phyloP scores from a whole-genome alignment of 495 filamentous ascomycete genomes.

The Hypoxylon intermedium region DNA sequence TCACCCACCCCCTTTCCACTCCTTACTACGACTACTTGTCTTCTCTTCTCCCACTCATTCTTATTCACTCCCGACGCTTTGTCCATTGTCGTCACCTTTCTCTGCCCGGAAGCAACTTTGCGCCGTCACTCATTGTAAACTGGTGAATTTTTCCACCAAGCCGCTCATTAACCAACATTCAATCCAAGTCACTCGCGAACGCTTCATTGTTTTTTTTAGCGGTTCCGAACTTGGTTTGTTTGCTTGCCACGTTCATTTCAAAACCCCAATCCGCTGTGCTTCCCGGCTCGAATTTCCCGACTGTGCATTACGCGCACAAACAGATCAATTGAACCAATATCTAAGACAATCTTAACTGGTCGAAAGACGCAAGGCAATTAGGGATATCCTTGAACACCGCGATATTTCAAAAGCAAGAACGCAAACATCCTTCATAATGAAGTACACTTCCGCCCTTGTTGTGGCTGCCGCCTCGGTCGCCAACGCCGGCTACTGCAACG shows the following conservation, averaged over 20 bases:
- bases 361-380: conserved; percentile 14
- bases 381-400: conserved; percentile 11
- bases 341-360: conserved; percentile 19
- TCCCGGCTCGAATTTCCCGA: conserved; percentile 12
- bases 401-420: background rate
- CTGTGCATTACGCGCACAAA: conserved; percentile 12
- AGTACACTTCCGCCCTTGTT: conserved; percentile 35
- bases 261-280: conserved; percentile 22
- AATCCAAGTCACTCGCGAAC: conserved; percentile 16
- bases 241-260: conserved; percentile 41
- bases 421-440: conserved; percentile 28
- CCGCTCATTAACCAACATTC: conserved; percentile 41
- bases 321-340: conserved; percentile 5
- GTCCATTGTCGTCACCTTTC: conserved; percentile 37
- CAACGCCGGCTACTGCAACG: conserved; percentile 37
- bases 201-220: conserved; percentile 23
- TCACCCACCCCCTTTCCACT: conserved; percentile 38
- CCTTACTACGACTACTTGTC: conserved; percentile 14
- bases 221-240: conserved; percentile 16
- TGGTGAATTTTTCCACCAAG: conserved; percentile 43
- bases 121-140: conserved; percentile 40
- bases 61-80: conserved; percentile 23
- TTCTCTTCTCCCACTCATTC: conserved; percentile 18
- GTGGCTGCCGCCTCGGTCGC: conserved; percentile 41
- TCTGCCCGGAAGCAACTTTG: conserved; percentile 39